These are phyloP conservation scores for Diutina ranongensis DNA, from an alignment of 1,139 yeast genomes.

Conservation along the genomic window DNA sequence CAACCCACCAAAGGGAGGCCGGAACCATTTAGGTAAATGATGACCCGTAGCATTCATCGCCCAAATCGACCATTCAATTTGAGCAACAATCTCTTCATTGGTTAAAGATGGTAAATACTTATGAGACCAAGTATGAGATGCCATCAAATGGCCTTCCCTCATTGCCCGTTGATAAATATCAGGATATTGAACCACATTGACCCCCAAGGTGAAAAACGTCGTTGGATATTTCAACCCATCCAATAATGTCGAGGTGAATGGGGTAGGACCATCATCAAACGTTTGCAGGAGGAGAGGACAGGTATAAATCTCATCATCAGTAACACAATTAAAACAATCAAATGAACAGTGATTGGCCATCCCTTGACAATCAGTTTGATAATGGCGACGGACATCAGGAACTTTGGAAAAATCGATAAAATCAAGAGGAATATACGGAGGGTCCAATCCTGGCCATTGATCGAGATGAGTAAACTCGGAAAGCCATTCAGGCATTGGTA, in stretches of 20 bases:
- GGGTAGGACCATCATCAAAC: constrained; percentile 92
- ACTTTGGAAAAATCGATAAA: constrained; percentile 47
- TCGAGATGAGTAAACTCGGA: constrained; percentile 56
- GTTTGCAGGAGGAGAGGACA: constrained; percentile 74
- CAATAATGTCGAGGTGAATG: constrained; percentile 10
- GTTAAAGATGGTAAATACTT: constrained; percentile 65
- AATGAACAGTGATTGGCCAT: constrained; percentile 53
- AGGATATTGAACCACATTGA: constrained; percentile 68
- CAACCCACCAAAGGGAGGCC: constrained; percentile 94
- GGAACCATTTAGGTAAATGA: constrained; percentile 84
- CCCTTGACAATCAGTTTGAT: constrained; percentile 47
- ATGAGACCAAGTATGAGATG: constrained; percentile 92
- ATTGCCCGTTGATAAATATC: constrained; percentile 52
- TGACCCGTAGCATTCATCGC: constrained; percentile 93
- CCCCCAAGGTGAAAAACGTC: constrained; percentile 80
- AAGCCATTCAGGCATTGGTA: constrained; percentile 61
- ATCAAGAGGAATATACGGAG: constrained; percentile 78
- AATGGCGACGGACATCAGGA: constrained; percentile 31
- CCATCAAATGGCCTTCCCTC: constrained; percentile 64
- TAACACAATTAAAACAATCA: constrained; percentile 74
- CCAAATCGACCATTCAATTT: constrained; percentile 93
- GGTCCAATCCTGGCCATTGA: constrained; percentile 77
- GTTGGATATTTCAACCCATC: constrained; percentile 17
- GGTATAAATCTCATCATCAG: constrained; percentile 65
- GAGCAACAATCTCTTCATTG: constrained; percentile 78